Conservation (phyloP, 1,284 basidiomycete genomes). For the Spongiforma sp. region DNA sequence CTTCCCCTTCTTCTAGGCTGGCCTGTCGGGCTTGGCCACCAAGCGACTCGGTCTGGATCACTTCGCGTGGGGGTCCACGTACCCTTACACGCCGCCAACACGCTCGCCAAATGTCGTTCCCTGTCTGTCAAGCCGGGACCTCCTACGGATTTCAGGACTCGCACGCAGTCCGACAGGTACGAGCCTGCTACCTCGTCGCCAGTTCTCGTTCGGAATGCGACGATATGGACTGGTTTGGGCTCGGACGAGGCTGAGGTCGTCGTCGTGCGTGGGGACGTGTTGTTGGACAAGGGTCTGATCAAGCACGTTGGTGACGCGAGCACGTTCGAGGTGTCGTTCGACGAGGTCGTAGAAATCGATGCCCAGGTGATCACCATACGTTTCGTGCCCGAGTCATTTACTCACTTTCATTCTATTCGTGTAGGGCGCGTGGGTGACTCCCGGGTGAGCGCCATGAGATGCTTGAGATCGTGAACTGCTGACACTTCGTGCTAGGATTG, state of each 20-base stretch:
- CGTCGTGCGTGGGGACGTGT: constrained; percentile 61
- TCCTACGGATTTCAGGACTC: constrained; percentile 52
- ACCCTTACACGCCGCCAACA: constrained; percentile 24
- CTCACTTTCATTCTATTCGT: background rate
- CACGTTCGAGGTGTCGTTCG: background rate
- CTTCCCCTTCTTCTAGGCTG: background rate
- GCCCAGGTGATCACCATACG: constrained; percentile 33
- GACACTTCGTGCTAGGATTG: constrained; percentile 42
- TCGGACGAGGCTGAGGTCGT: constrained; percentile 67
- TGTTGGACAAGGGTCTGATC: constrained; percentile 60
- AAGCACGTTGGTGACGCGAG: constrained; percentile 47
- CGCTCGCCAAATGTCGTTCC: constrained; percentile 29
- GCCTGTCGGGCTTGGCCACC: no score
- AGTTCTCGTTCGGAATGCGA: constrained; percentile 73
- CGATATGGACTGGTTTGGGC: constrained; percentile 80
- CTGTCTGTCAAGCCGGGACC: constrained; percentile 49
- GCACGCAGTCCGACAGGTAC: constrained; percentile 70
- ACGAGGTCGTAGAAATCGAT: constrained; percentile 19
- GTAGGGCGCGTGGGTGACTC: constrained; percentile 53
- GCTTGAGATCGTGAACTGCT: no score
- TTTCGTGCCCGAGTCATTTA: background rate
- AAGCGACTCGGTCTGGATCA: no score
- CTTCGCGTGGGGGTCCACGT: constrained; percentile 21
- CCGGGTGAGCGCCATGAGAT: constrained; percentile 46
- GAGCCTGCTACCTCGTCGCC: constrained; percentile 59